A percentile compares a stretch with the other conserved stretches of the same genome.
phyloP scores from a whole-genome alignment of 495 filamentous ascomycete genomes.

The Trichoderma asperelloides region DNA sequence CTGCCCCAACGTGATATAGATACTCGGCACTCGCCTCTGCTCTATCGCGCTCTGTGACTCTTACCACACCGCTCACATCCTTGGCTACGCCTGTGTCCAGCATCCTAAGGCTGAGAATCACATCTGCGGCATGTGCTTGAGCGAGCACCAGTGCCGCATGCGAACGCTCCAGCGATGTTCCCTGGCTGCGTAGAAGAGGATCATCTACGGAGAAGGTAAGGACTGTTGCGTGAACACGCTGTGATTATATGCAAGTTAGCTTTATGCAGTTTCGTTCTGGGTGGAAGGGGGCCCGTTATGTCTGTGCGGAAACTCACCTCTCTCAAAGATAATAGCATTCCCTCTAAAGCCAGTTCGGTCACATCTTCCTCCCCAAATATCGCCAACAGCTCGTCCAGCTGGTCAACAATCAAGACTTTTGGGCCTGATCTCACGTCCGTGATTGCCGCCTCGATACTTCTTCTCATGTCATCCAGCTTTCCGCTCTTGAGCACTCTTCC shows the following conservation, averaged over 20 bases:
- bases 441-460: conserved; percentile 24
- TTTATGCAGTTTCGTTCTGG: not conserved
- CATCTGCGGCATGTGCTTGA: conserved; percentile 63
- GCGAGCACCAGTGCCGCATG: conserved; percentile 61
- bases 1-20: conserved; percentile 68
- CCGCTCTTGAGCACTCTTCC: not conserved
- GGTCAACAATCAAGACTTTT: conserved; percentile 45
- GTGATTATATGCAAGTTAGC: conserved; percentile 16
- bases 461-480: conserved; percentile 17
- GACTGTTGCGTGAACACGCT: conserved; percentile 51
- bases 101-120: conserved; percentile 58
- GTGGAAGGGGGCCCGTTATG: too few species aligned
- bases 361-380: conserved; percentile 24
- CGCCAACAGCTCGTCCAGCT: conserved; percentile 47
- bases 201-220: conserved; percentile 61
- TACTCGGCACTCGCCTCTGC: conserved; percentile 56
- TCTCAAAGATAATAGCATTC: conserved; percentile 40
- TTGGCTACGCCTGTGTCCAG: conserved; percentile 78
- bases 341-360: conserved; percentile 21
- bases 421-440: conserved; percentile 21
- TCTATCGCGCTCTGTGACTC: conserved; percentile 52
- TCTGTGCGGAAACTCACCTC: conserved; percentile 35
- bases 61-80: conserved; percentile 84
- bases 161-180: conserved; percentile 57
- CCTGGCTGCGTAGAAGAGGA: conserved; percentile 49